Conservation (phyloP, 345 rosid species). For the Isatis tinctoria region DNA sequence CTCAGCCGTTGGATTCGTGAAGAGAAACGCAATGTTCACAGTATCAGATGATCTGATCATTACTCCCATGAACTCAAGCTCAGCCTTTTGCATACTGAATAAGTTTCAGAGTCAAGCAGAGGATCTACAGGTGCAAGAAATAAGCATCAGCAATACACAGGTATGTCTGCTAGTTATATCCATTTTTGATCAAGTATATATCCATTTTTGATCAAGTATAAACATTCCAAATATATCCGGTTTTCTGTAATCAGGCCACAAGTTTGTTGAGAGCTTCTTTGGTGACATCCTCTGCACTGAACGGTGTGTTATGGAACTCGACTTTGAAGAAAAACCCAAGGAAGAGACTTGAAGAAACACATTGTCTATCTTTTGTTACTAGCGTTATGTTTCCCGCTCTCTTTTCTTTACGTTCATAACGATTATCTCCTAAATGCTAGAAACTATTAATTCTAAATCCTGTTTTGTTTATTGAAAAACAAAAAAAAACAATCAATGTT, state of each 20-base stretch:
- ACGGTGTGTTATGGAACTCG: background rate
- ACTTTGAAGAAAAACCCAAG: background rate
- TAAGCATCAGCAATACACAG: background rate
- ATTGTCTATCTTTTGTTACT: background rate
- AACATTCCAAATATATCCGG: background rate
- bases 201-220: background rate
- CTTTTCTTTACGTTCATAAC: background rate
- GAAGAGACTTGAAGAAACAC: background rate
- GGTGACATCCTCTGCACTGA: constrained; percentile 7
- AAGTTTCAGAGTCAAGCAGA: background rate
- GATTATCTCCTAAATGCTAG: background rate
- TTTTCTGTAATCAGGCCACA: background rate
- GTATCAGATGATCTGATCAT: background rate
- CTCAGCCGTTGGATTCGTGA: background rate
- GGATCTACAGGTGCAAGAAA: background rate
- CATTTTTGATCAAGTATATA: too few species aligned
- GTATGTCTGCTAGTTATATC: background rate
- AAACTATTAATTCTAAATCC: background rate
- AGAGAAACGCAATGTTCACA: background rate
- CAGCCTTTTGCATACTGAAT: background rate
- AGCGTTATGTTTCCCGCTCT: too few species aligned
- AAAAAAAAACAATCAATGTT: background rate
- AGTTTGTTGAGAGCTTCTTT: constrained; percentile 11
- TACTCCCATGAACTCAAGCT: background rate
- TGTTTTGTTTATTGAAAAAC: background rate